Evolutionary conservation across 495 filamentous ascomycete species (phyloP), one percentile per base, ranked within the genome.

Genomic region (Aspergillus campestris): DNA sequence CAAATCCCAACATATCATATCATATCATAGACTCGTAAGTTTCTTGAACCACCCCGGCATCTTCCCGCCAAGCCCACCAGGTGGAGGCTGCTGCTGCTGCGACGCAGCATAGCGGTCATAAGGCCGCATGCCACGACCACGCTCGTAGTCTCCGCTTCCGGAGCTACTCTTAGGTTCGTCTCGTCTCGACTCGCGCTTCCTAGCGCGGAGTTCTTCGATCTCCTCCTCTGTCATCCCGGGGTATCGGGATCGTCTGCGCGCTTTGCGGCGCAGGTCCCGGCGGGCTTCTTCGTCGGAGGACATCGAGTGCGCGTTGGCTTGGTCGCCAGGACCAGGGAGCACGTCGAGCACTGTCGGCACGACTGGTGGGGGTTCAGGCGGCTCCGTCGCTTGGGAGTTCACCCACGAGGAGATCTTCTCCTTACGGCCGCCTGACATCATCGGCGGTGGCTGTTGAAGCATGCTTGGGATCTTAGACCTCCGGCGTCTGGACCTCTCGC

Each of bases 341-440:
- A 65, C 60, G 38, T 82, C 78, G 24, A 81, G 48, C 9, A 82
- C 69, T 6, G 76, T 79, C 4, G 65, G 66, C 18, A 77, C 68
- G 13, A 78, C 54, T 13, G 70, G 75, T 6, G 78, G 78, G n/a
- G 77, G 77, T 44, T 75, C 75, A 3, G 79, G 75, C 3, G 77
- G 78, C 10, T 79, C 73, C 8, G 64, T 63, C 31, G 69, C 65
- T 56, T 79, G 70, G 1, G 70, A 73, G 47, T 81, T 62, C 4
- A 82, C 73, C 79, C 79, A 82, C 4, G 74, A 78, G 2, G 75
- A 70, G 37, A 75, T 81, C 55, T 82, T 80, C 42, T 81, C 74
- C 52, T 64, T 65, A 31, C 58, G 59, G 31, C 53, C 62, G 29
- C 61, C 60, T 30, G 56, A 42, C 59, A 61, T 63, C 48, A 58